Evolutionary conservation across 805 yeast species (phyloP).

Genomic region (Hyphopichia homilentoma): DNA sequence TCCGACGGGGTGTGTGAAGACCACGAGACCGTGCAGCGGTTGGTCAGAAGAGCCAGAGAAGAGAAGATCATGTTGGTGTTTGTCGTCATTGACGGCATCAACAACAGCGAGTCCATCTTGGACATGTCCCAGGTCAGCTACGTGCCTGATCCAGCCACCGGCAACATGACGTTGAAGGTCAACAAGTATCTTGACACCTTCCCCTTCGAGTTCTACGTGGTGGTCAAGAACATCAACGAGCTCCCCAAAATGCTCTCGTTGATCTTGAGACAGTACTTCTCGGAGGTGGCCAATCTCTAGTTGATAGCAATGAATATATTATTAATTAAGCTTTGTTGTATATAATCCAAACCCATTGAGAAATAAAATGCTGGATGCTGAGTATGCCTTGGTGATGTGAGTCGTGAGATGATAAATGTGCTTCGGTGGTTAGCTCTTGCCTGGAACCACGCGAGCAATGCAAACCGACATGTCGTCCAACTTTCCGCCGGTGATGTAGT

Average conservation of each 20-base stretch:
- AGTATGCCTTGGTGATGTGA: too few relatives aligned
- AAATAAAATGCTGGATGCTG: too few relatives aligned
- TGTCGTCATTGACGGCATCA: conserved; percentile 88
- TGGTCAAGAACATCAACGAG: conserved; percentile 84
- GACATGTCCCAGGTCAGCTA: conserved; percentile 94
- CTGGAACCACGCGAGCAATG: conserved; percentile 39
- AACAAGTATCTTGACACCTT: conserved; percentile 84
- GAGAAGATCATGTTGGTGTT: conserved; percentile 92
- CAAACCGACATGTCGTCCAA: conserved; percentile 53
- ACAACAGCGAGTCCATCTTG: conserved; percentile 78
- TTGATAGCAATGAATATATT: neutral
- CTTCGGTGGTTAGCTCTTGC: too few relatives aligned
- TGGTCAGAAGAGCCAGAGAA: conserved; percentile 90
- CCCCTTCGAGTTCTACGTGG: conserved; percentile 96
- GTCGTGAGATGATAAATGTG: too few relatives aligned
- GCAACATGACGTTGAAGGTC: conserved; percentile 70
- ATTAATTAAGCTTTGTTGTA: conserved; percentile 1
- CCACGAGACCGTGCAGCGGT: conserved; percentile 74
- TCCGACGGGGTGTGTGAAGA: conserved; percentile 98
- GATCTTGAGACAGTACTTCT: conserved; percentile 88
- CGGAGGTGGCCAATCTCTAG: conserved; percentile 43
- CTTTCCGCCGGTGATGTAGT: conserved; percentile 47
- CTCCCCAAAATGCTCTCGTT: conserved; percentile 87
- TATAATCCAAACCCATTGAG: too few relatives aligned
- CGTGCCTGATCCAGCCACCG: conserved; percentile 57